Evolutionary conservation across 768 basidiomycete species (phyloP), one percentile per base, ranked within the genome.

Genomic region (Kwoniella sp.): DNA sequence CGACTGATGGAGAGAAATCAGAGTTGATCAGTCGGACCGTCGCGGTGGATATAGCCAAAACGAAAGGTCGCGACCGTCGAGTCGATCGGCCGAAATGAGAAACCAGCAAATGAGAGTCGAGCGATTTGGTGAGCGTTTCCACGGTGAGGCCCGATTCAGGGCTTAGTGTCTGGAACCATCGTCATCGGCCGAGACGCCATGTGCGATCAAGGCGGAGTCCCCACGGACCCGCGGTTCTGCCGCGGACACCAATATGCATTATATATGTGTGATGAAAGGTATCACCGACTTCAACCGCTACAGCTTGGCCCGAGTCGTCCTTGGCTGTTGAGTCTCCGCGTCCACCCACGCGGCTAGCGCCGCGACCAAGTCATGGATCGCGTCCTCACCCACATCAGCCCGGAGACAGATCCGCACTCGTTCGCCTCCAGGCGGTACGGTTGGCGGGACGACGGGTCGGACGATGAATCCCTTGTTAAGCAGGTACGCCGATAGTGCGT

Each of bases 371-470:
- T 73, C 67, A 32, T 82, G 80, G 3, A 93, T 78, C 25, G 92
- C 84, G 32, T 75, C 78, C 2, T 63, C 52, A 27, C 83, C 82
- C 63, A 92, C 89, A 1, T 80, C 83, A 0, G 89, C 83, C 64
- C 91, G 87, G 23, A 96, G 65, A 70, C 92, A 96, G n/a, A 96
- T 81, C 2, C 92, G 75, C 2, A 96, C 84, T 15, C 91, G 81
- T 55, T 91, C 86, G 53, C 80, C 81, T 8, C 88, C 90, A 46
- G 84, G 84, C 0, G 91, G 89, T 0, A 95, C 91, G 0, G 91
- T 95, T 0, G 93, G 92, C 78, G 73, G 71, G 5, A 75, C 74
- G 23, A 77, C 76, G 0, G 76, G 76, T 37, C 77, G 46, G 0
- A 73, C 71, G 14, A 77, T 66, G 53, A 61, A 75, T 17, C 77